These are phyloP conservation scores for Venturia asperata DNA, from an alignment of 2,329 filamentous ascomycete species.

Conservation along the genomic window DNA sequence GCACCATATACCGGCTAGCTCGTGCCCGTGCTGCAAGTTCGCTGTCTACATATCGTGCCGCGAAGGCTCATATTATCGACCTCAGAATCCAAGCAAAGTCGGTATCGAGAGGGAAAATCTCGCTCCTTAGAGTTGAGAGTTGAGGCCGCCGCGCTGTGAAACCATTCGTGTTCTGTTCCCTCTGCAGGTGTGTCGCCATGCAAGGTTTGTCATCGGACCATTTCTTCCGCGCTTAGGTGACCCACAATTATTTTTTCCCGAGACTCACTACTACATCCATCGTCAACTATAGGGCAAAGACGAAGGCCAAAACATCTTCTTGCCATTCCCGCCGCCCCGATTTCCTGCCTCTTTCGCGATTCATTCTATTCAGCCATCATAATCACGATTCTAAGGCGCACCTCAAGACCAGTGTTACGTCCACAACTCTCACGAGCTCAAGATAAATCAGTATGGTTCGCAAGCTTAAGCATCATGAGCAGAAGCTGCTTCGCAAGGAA, in stretches of 20 bases:
- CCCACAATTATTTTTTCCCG: neutral
- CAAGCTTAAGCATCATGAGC: conserved; percentile 94
- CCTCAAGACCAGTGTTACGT: neutral
- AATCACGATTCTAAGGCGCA: neutral
- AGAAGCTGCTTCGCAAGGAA: conserved; percentile 84
- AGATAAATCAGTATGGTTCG: conserved; percentile 61
- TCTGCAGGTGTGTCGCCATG: neutral
- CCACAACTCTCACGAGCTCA: neutral
- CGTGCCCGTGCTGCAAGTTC: too few relatives aligned
- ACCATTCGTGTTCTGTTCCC: too few relatives aligned
- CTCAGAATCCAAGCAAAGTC: too few relatives aligned
- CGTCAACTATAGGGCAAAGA: neutral
- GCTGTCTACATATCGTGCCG: too few relatives aligned
- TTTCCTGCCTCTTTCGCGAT: too few relatives aligned
- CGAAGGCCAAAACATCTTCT: neutral
- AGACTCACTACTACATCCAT: neutral
- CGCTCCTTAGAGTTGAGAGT: too few relatives aligned
- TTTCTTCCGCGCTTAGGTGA: neutral
- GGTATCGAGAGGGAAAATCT: too few relatives aligned
- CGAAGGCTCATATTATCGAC: too few relatives aligned
- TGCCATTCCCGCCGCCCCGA: neutral
- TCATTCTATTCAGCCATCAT: neutral
- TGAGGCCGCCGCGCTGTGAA: too few relatives aligned
- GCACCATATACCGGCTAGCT: too few relatives aligned
- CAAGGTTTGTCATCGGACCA: neutral